Conservation (phyloP, 2,329 filamentous ascomycete genomes). For the Botrytis byssoidea region DNA sequence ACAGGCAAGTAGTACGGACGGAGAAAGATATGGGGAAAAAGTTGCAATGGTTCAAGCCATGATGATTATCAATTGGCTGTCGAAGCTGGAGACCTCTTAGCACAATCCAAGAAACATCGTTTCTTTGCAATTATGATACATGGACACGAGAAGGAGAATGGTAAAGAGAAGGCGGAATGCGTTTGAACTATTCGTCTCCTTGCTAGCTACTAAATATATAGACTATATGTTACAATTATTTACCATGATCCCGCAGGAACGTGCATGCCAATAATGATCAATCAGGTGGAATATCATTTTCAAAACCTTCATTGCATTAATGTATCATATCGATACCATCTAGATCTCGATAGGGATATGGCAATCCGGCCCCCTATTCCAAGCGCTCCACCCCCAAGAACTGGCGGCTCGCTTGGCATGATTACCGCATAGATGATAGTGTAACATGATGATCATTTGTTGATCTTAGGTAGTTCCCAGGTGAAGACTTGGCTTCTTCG, state of each 20-base stretch:
- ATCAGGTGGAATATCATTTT: not conserved
- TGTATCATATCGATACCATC: not conserved
- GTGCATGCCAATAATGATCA: not conserved
- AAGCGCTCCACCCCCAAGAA: not conserved
- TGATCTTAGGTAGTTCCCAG: not conserved
- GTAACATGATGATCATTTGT: not conserved
- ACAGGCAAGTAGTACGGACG: slow-evolving; percentile 43
- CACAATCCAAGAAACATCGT: not conserved
- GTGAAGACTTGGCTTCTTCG: not conserved
- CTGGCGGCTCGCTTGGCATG: not conserved
- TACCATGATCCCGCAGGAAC: too few relatives aligned
- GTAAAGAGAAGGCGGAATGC: not conserved
- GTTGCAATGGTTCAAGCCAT: slow-evolving; percentile 45
- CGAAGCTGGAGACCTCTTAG: slow-evolving; percentile 38
- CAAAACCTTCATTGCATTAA: not conserved
- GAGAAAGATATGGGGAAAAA: slow-evolving; percentile 42
- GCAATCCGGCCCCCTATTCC: not conserved
- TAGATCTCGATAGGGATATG: not conserved
- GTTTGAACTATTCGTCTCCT: not conserved
- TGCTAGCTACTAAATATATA: not conserved
- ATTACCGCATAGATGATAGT: not conserved
- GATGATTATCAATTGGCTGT: slow-evolving; percentile 41
- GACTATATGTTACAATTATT: not conserved
- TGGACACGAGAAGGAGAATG: not conserved
- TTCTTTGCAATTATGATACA: too few relatives aligned